These are phyloP conservation scores for Haplosporangium sp. DNA, from an alignment of 371 early-diverging fungal species.

Conservation along the genomic window DNA sequence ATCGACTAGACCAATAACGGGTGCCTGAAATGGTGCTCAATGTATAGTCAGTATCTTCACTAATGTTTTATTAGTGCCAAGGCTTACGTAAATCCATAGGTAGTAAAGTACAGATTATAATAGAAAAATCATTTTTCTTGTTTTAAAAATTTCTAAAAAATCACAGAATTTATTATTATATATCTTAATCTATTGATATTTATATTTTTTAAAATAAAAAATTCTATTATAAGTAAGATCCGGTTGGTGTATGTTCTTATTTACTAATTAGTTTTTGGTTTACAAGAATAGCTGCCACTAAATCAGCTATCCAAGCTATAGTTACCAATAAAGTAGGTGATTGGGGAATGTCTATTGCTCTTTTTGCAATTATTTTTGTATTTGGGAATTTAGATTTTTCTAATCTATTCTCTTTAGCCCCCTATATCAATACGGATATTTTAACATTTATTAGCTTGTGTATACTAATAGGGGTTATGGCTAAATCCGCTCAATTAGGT, in stretches of 20 bases:
- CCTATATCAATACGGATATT: slow-evolving; percentile 69
- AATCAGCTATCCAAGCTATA: slow-evolving; percentile 75
- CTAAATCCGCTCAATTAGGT: slow-evolving; percentile 76
- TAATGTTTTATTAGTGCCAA: too few species aligned
- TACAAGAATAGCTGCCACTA: slow-evolving; percentile 78
- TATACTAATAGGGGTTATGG: slow-evolving; percentile 75
- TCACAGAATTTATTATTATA: too few species aligned
- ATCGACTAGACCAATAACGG: too few species aligned
- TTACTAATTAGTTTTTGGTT: slow-evolving; percentile 80
- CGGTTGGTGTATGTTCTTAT: slow-evolving; percentile 73
- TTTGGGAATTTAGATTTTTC: slow-evolving; percentile 74
- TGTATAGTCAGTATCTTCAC: too few species aligned
- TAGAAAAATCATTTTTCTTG: too few species aligned
- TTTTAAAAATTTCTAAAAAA: too few species aligned
- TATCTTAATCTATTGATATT: too few species aligned
- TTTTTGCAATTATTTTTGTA: slow-evolving; percentile 65
- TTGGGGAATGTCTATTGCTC: slow-evolving; percentile 58
- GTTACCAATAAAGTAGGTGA: slow-evolving; percentile 78
- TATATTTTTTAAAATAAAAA: not conserved
- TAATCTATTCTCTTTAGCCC: slow-evolving; percentile 70
- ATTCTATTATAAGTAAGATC: slow-evolving; percentile 55
- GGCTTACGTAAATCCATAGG: too few species aligned
- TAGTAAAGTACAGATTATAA: too few species aligned
- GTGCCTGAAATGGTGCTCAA: too few species aligned
- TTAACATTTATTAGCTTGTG: slow-evolving; percentile 66